Evolutionary conservation across 2,329 filamentous ascomycete genomes (phyloP), one percentile per base, ranked within the genome.

Genomic region (Botrytis byssoidea): DNA sequence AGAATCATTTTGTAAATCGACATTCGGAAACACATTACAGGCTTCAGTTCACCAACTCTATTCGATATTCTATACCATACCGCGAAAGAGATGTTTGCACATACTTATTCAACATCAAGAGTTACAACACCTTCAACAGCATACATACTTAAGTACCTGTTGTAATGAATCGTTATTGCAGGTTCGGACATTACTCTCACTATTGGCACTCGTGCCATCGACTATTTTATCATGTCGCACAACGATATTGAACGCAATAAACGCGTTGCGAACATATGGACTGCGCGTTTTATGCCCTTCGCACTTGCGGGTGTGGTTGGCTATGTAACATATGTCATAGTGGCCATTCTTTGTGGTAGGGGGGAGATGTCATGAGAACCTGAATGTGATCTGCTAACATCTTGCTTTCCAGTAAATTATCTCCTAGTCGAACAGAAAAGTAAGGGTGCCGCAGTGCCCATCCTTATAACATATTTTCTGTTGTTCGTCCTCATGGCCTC

Each of bases 381-480:
- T 48, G 55, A 55, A 42, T 37, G 79, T 60, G 35, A 18, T 20
- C 25, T 72, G 51, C 71, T 72, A 72, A 72, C n/a, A 60, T 32
- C 29, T 29, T 40, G 8, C 9, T 64, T 75, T 74, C 73, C 79
- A 93, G 92, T 95, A 77, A 84, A 92, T 78, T 95, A 93, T 80
- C 87, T 97, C 64, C 85, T 94, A 75, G 85, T 86, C 37, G 80
- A 83, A 68, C 79, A 81, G 71, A 79, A 82, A 70, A 74, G 81
- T 81, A 77, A 77, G 79, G 86, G 88, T 71, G 83, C 90, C 44
- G 93, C 90, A 60, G 87, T 91, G 74, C 89, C 88, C 20, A 88
- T 97, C 73, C 85, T 97, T 63, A 87, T 90, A 42, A 82, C 95
- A 37, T 94, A 93, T 83, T 92, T 92, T 79, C 70, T 95, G 71